Percentiles rank a stretch among this genome's conserved stretches.
Evolutionary conservation across 768 basidiomycete genomes (phyloP).

Genomic region (Lentinula raphanica): DNA sequence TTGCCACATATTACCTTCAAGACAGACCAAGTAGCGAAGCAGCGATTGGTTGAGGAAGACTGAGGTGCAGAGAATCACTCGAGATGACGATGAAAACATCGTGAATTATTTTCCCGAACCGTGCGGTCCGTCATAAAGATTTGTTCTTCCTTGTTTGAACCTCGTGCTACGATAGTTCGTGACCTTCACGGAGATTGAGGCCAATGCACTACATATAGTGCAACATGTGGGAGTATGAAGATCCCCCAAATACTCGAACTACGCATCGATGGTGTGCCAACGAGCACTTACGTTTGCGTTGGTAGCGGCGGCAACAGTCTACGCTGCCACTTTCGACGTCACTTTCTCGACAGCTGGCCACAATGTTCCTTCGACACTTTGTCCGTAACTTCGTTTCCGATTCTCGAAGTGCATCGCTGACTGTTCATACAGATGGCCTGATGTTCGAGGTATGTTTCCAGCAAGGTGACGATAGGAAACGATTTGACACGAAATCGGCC

Average conservation of each 20-base stretch:
- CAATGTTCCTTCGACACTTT: not conserved
- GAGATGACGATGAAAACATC: no score
- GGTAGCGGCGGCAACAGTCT: not conserved
- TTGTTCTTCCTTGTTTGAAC: not conserved
- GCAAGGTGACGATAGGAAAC: not conserved
- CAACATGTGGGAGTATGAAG: not conserved
- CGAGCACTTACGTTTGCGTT: not conserved
- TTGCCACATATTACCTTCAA: no score
- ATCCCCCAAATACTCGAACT: not conserved
- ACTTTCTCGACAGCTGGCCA: not conserved
- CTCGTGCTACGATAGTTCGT: not conserved
- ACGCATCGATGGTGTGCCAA: not conserved
- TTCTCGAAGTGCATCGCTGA: no score
- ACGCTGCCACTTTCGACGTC: not conserved
- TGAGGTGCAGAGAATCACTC: no score
- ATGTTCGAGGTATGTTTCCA: constrained; percentile 56
- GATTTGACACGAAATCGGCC: not conserved
- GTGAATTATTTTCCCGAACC: not conserved
- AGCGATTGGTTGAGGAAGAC: no score
- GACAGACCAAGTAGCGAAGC: no score
- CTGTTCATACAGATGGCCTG: constrained; percentile 39
- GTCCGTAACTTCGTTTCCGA: not conserved
- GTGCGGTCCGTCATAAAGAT: not conserved
- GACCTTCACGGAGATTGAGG: not conserved
- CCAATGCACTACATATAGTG: not conserved